Conservation (phyloP, 1,284 basidiomycete species). For the Golubevia sp. region DNA sequence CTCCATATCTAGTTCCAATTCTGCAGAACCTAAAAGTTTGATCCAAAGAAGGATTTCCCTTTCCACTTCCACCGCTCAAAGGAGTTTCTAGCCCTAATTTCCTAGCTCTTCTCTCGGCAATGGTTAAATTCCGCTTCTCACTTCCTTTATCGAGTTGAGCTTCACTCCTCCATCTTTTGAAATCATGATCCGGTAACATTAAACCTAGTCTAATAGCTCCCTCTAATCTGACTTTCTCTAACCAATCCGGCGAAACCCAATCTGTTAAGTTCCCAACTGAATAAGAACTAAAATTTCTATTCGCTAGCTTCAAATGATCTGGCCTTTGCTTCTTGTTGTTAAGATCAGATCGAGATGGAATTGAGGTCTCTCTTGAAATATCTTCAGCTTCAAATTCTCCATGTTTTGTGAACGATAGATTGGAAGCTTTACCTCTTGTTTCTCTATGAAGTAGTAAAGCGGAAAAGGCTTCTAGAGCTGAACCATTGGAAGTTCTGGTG, state of each 20-base stretch:
- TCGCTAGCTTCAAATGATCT: not conserved
- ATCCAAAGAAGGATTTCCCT: not conserved
- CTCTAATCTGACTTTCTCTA: not conserved
- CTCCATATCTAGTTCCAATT: constrained; percentile 18
- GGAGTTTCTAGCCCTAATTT: constrained; percentile 25
- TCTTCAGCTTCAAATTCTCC: not conserved
- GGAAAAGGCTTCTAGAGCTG: constrained; percentile 51
- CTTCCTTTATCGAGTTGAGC: constrained; percentile 1
- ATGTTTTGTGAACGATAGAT: constrained; percentile 24
- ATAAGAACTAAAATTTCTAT: not conserved
- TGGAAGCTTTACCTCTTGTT: constrained; percentile 33
- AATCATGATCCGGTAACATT: constrained; percentile 16
- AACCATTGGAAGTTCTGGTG: constrained; percentile 48
- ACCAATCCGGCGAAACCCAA: not conserved
- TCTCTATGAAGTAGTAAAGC: constrained; percentile 43
- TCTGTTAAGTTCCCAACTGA: not conserved
- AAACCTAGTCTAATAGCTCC: not conserved
- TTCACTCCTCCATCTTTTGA: constrained; percentile 10
- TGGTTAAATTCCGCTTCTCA: constrained; percentile 21
- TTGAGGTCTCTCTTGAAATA: not conserved
- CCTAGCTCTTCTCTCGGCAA: constrained; percentile 38
- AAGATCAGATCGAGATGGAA: constrained; percentile 1
- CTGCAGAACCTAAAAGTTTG: constrained; percentile 7
- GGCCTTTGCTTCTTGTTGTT: constrained; percentile 2
- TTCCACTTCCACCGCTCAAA: constrained; percentile 9